Conservation (phyloP, 164 flowering plant genomes). For the Amborella trichopoda region DNA sequence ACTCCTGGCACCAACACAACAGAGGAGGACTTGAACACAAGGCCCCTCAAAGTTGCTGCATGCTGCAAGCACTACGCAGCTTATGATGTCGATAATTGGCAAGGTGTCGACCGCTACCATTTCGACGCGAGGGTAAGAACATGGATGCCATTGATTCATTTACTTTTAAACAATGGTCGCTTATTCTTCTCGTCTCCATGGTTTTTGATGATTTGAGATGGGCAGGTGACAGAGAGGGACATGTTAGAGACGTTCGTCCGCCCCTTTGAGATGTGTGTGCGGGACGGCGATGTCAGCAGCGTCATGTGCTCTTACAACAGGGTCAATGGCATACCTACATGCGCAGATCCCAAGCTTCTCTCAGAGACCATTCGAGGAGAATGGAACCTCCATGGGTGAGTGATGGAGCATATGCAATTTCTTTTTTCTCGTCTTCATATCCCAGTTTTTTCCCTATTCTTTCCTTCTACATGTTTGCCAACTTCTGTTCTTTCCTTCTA, state of each 20-base stretch:
- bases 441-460: no score
- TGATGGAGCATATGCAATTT: neutral
- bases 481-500: no score
- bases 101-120: slow-evolving; percentile 49
- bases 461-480: no score
- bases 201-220: no score
- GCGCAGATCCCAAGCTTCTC: slow-evolving; percentile 50
- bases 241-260: slow-evolving; percentile 7
- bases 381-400: slow-evolving; percentile 61
- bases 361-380: slow-evolving; percentile 31
- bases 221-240: slow-evolving; percentile 1
- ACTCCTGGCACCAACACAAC: slow-evolving; percentile 18
- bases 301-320: slow-evolving; percentile 73
- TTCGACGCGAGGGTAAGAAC: slow-evolving; percentile 79
- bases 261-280: slow-evolving; percentile 54
- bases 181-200: no score
- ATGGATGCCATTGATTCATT: no score
- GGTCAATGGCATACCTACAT: slow-evolving; percentile 60
- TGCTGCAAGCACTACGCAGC: slow-evolving; percentile 84
- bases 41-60: slow-evolving; percentile 58
- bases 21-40: slow-evolving; percentile 4
- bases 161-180: no score
- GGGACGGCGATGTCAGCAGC: slow-evolving; percentile 51
- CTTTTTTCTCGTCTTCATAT: neutral
- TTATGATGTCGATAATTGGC: slow-evolving; percentile 75